phyloP scores from a whole-genome alignment of 805 yeast species.

The Cephaloascus albidus region DNA sequence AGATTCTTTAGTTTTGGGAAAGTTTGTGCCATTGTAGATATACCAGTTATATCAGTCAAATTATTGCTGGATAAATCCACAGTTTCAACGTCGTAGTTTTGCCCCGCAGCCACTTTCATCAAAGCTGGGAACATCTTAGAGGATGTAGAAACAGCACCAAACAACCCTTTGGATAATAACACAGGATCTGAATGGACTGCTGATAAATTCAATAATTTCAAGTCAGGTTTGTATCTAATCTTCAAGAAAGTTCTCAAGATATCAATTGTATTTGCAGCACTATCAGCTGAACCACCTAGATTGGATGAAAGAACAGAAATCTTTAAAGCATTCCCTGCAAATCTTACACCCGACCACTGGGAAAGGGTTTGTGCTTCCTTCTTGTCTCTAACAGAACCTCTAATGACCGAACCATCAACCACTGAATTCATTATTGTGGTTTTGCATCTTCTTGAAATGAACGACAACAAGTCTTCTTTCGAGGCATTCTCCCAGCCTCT shows the following conservation, averaged over 20 bases:
- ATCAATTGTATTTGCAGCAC: slow-evolving; percentile 41
- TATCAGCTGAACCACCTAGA: slow-evolving; percentile 3
- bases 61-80: slow-evolving; percentile 56
- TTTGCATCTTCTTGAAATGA: slow-evolving; percentile 59
- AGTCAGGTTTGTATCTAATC: slow-evolving; percentile 56
- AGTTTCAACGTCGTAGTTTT: slow-evolving; percentile 51
- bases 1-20: slow-evolving; percentile 74
- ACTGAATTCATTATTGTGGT: slow-evolving; percentile 42
- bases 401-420: slow-evolving; percentile 47
- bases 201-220: slow-evolving; percentile 62
- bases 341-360: slow-evolving; percentile 67
- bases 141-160: slow-evolving; percentile 49
- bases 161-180: slow-evolving; percentile 52
- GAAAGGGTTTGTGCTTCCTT: slow-evolving; percentile 50
- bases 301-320: slow-evolving; percentile 30
- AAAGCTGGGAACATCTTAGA: slow-evolving; percentile 86
- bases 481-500: slow-evolving; percentile 79
- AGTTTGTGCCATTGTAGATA: slow-evolving; percentile 58
- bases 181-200: slow-evolving; percentile 55
- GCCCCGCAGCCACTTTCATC: slow-evolving; percentile 64
- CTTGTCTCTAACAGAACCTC: slow-evolving; percentile 46
- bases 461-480: slow-evolving; percentile 55
- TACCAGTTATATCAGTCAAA: slow-evolving; percentile 47
- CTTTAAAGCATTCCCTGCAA: slow-evolving; percentile 64
- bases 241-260: slow-evolving; percentile 50